phyloP scores from a whole-genome alignment of 495 filamentous ascomycete genomes.

The Rhypophila decipiens region DNA sequence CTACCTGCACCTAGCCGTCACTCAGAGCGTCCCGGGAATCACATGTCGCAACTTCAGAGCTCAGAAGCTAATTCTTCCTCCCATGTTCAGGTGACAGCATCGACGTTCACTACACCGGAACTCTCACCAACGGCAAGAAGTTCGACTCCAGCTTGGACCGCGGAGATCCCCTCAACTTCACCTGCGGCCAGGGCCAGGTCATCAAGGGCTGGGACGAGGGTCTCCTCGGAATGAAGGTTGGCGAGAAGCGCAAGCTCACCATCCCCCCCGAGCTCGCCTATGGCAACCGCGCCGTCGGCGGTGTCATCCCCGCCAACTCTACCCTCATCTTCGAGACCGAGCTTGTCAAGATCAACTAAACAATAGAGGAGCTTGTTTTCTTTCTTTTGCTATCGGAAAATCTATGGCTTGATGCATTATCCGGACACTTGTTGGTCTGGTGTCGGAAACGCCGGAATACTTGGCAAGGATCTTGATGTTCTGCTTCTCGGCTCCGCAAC shows the following conservation, averaged over 20 bases:
- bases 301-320: constrained; percentile 43
- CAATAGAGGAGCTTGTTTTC: too few relatives aligned
- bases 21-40: too few relatives aligned
- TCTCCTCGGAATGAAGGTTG: constrained; percentile 81
- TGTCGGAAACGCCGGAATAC: too few relatives aligned
- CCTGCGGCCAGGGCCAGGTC: constrained; percentile 62
- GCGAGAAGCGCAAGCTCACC: constrained; percentile 70
- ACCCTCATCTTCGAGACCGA: constrained; percentile 72
- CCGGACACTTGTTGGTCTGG: too few relatives aligned
- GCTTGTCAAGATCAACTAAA: constrained; percentile 66
- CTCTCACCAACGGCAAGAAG: constrained; percentile 25
- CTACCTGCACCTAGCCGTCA: too few relatives aligned
- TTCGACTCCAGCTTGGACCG: constrained; percentile 52
- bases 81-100: constrained; percentile 21
- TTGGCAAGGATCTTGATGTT: too few relatives aligned
- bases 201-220: constrained; percentile 86
- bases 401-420: too few relatives aligned
- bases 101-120: constrained; percentile 27
- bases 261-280: constrained; percentile 74
- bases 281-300: constrained; percentile 57
- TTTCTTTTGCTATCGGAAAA: too few relatives aligned
- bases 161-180: constrained; percentile 60
- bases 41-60: neutral
- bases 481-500: too few relatives aligned
- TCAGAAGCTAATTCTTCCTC: neutral